These are phyloP conservation scores for Blastocystis sp. DNA, from an alignment of 352 stramenopile species.

Conservation along the genomic window DNA sequence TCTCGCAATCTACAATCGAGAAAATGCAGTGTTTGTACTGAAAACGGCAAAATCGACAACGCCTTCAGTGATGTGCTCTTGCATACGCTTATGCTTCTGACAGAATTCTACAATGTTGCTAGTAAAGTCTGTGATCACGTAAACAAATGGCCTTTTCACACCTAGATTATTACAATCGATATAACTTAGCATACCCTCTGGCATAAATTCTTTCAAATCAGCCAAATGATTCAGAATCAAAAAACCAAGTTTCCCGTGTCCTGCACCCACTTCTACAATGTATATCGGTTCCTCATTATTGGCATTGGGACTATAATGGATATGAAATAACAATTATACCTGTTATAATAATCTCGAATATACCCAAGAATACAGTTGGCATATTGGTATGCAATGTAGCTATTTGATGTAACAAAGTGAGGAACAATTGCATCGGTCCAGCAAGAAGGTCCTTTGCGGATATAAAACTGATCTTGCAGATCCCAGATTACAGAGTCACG, in stretches of 20 bases:
- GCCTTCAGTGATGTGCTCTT: conserved; percentile 61
- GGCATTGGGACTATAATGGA: conserved; percentile 2
- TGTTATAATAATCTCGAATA: conserved; percentile 56
- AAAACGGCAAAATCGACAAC: conserved; percentile 66
- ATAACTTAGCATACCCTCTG: conserved; percentile 41
- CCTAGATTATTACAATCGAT: conserved; percentile 9
- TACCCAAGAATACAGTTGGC: conserved; percentile 60
- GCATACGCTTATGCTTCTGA: conserved; percentile 60
- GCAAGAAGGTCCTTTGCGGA: conserved; percentile 67
- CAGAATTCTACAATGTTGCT: conserved; percentile 63
- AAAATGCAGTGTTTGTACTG: conserved; percentile 5
- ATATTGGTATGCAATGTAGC: conserved; percentile 78
- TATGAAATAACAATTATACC: not conserved
- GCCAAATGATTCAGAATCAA: conserved; percentile 65
- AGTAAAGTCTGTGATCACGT: conserved; percentile 66
- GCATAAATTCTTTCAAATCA: conserved; percentile 65
- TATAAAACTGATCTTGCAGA: conserved; percentile 56
- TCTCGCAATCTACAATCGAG: conserved; percentile 40
- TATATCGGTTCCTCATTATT: conserved; percentile 66
- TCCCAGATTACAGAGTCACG: conserved; percentile 54
- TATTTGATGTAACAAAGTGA: conserved; percentile 81
- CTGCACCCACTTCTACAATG: conserved; percentile 67
- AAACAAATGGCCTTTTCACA: conserved; percentile 63
- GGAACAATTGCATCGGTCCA: conserved; percentile 79
- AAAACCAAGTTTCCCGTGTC: conserved; percentile 66